Evolutionary conservation across 2,329 filamentous ascomycete genomes (phyloP).

Genomic region (Aspergillus awamori): DNA sequence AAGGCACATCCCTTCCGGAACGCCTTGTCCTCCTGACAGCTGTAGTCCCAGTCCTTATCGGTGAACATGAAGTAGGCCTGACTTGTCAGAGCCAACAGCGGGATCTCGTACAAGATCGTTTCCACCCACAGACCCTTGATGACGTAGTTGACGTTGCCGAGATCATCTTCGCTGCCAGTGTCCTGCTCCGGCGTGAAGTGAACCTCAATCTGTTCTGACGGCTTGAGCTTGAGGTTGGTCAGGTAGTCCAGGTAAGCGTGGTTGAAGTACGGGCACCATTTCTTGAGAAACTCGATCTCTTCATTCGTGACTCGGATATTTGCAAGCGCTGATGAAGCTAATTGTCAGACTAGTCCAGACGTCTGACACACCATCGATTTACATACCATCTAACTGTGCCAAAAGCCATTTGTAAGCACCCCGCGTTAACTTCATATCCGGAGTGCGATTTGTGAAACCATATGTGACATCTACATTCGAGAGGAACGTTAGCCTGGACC

Average conservation of each 20-base stretch:
- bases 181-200: slow-evolving; percentile 62
- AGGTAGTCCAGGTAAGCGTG: slow-evolving; percentile 79
- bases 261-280: slow-evolving; percentile 78
- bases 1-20: slow-evolving; percentile 77
- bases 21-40: slow-evolving; percentile 82
- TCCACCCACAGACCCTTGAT: slow-evolving; percentile 87
- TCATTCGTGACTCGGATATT: slow-evolving; percentile 78
- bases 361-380: not conserved
- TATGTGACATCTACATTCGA: slow-evolving; percentile 70
- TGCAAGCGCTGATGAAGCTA: slow-evolving; percentile 65
- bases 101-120: slow-evolving; percentile 97
- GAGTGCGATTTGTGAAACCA: slow-evolving; percentile 92
- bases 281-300: slow-evolving; percentile 77
- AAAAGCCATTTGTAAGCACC: slow-evolving; percentile 83
- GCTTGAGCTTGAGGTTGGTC: slow-evolving; percentile 76
- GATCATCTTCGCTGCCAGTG: slow-evolving; percentile 64
- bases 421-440: slow-evolving; percentile 85
- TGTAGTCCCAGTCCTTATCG: slow-evolving; percentile 88
- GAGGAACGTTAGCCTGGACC: slow-evolving; percentile 8
- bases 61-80: slow-evolving; percentile 98
- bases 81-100: slow-evolving; percentile 84
- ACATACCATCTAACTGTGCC: slow-evolving; percentile 75
- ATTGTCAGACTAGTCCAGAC: not conserved
- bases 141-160: slow-evolving; percentile 75
- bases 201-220: slow-evolving; percentile 75